Percentiles rank a stretch among this genome's conserved stretches.
These are phyloP conservation scores for Ceratocystis lukuohia DNA, from an alignment of 2,329 filamentous ascomycete genomes.

Conservation along the genomic window DNA sequence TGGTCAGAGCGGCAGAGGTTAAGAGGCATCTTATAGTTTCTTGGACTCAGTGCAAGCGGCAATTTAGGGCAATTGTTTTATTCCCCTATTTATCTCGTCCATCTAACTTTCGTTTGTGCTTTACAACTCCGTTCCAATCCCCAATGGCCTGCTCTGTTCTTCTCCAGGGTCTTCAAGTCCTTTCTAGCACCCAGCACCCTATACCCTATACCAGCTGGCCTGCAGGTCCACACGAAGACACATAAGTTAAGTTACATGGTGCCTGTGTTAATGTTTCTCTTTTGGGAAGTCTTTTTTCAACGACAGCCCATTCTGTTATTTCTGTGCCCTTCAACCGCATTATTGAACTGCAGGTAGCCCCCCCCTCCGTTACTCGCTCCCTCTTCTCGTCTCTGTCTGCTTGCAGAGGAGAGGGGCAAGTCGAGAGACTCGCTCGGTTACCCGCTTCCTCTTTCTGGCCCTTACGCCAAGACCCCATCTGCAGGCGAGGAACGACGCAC, in stretches of 20 bases:
- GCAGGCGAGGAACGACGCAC: not conserved
- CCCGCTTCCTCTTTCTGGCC: not conserved
- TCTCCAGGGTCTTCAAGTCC: not conserved
- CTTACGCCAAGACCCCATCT: not conserved
- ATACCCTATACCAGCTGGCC: not conserved
- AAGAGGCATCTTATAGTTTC: conserved; percentile 8
- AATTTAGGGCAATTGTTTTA: not conserved
- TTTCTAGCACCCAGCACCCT: not conserved
- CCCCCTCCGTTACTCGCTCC: not conserved
- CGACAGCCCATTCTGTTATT: not conserved
- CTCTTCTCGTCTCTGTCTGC: too few species aligned
- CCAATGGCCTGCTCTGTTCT: not conserved
- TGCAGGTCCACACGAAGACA: not conserved
- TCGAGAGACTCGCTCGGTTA: not conserved
- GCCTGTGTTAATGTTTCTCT: not conserved
- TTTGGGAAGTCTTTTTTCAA: not conserved
- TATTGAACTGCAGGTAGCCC: not conserved
- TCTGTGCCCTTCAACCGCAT: not conserved
- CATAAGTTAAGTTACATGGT: too few species aligned
- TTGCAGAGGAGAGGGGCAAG: too few species aligned
- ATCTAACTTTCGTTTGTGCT: not conserved
- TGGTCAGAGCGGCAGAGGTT: conserved; percentile 2
- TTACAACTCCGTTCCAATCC: not conserved
- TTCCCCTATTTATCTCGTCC: not conserved
- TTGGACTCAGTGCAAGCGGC: not conserved